phyloP scores from a whole-genome alignment of 1,284 basidiomycete species.

The Agaricales sp. region DNA sequence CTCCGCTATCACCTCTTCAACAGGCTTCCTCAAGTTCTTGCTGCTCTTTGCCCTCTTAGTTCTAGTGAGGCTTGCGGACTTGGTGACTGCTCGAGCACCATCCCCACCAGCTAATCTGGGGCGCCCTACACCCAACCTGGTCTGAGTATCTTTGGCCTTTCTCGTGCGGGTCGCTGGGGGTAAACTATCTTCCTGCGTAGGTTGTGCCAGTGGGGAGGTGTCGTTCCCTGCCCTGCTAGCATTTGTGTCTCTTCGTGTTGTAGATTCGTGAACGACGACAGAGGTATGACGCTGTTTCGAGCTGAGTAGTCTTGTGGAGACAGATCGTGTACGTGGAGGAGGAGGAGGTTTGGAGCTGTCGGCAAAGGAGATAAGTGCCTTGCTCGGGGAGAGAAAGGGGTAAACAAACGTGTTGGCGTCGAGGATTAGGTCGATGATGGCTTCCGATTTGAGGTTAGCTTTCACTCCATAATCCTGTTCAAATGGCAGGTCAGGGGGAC shows the following conservation, averaged over 20 bases:
- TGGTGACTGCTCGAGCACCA: conserved; percentile 54
- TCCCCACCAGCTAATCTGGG: conserved; percentile 51
- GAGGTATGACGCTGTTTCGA: conserved; percentile 25
- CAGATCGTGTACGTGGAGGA: conserved; percentile 23
- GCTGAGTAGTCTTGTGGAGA: conserved; percentile 27
- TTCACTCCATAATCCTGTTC: conserved; percentile 63
- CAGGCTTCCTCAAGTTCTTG: conserved; percentile 32
- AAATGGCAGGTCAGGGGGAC: conserved; percentile 18
- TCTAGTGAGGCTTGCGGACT: conserved; percentile 38
- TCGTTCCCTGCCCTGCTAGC: background rate
- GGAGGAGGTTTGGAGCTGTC: conserved; percentile 14
- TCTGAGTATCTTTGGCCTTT: conserved; percentile 63
- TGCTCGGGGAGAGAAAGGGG: no score
- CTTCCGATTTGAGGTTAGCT: conserved; percentile 71
- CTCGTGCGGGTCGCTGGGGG: conserved; percentile 37
- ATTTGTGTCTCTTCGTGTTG: background rate
- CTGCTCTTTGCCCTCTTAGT: conserved; percentile 39
- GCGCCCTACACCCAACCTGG: conserved; percentile 59
- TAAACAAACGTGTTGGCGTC: conserved; percentile 35
- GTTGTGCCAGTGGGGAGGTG: background rate
- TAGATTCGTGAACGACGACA: conserved; percentile 31
- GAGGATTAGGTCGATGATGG: conserved; percentile 62
- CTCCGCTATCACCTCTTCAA: conserved; percentile 54
- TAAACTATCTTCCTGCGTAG: conserved; percentile 15
- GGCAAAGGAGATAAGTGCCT: no score